Conservation (phyloP, 2,329 filamentous ascomycete genomes). For the Phymatotrichopsis omnivora region DNA sequence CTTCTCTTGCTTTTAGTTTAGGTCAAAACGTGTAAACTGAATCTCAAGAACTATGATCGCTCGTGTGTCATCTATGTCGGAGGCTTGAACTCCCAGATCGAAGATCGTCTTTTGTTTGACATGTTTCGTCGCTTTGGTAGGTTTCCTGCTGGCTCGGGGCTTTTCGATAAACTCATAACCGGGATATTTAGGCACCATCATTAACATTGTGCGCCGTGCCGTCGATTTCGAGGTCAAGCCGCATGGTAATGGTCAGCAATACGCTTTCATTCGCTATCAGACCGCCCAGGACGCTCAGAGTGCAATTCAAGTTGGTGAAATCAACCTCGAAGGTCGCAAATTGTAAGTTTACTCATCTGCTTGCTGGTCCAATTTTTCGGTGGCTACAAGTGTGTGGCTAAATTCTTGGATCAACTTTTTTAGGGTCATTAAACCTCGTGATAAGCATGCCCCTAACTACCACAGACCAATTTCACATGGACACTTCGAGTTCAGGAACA, state of each 20-base stretch:
- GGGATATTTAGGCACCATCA: constrained; percentile 12
- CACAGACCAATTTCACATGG: constrained; percentile 20
- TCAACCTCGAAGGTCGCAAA: constrained; percentile 23
- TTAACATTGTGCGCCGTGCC: constrained; percentile 21
- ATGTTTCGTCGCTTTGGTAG: constrained; percentile 27
- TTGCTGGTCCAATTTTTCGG: not conserved
- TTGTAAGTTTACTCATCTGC: constrained; percentile 19
- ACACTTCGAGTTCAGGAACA: constrained; percentile 7
- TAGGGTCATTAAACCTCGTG: constrained; percentile 26
- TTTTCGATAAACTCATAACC: not conserved
- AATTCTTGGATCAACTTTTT: constrained; percentile 3
- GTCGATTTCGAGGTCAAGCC: constrained; percentile 23
- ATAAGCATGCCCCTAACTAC: constrained; percentile 22
- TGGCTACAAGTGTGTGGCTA: not conserved
- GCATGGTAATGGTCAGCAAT: constrained; percentile 19
- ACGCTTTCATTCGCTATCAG: constrained; percentile 27
- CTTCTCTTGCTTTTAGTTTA: not conserved
- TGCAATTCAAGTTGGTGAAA: constrained; percentile 21
- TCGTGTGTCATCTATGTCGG: constrained; percentile 25
- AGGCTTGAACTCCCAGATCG: constrained; percentile 19
- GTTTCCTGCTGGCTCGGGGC: not conserved
- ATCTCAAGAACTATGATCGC: constrained; percentile 19
- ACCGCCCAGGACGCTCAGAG: constrained; percentile 25
- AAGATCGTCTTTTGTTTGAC: constrained; percentile 22
- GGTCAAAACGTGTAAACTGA: not conserved